A percentile compares a stretch with the other conserved stretches of the same genome.
Conservation (phyloP, 495 filamentous ascomycete species). For the Lophium mytilinum region DNA sequence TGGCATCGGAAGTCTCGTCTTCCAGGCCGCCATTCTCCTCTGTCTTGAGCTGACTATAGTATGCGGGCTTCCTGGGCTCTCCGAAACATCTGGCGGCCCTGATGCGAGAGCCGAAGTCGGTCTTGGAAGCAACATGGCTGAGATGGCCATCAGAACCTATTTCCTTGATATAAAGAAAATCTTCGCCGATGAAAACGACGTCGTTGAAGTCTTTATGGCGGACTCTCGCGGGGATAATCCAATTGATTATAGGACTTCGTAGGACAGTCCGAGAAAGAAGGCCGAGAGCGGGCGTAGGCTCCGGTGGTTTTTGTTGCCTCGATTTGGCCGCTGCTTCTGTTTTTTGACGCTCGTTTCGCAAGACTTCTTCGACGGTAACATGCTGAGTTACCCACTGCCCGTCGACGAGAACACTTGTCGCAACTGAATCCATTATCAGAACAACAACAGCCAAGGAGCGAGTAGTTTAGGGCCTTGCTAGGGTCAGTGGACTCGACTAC, state of each 20-base stretch:
- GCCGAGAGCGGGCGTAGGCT: conserved; percentile 47
- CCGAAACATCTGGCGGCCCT: conserved; percentile 55
- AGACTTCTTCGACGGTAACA: conserved; percentile 37
- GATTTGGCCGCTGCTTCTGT: conserved; percentile 15
- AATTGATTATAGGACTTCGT: conserved; percentile 65
- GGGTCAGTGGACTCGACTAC: too few species aligned
- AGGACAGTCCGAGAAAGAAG: conserved; percentile 70
- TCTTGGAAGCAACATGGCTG: conserved; percentile 60
- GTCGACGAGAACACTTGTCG: conserved; percentile 38
- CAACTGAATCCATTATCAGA: neutral
- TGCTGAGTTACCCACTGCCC: conserved; percentile 52
- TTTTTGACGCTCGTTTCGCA: conserved; percentile 26
- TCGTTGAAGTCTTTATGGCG: conserved; percentile 64
- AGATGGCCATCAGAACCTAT: conserved; percentile 54
- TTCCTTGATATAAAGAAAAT: conserved; percentile 64
- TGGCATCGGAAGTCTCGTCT: neutral
- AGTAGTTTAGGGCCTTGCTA: too few species aligned
- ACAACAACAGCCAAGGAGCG: too few species aligned
- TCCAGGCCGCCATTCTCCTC: conserved; percentile 26
- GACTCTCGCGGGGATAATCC: conserved; percentile 72
- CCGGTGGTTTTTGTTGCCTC: conserved; percentile 5
- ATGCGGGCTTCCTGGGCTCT: conserved; percentile 19
- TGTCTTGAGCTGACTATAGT: conserved; percentile 22
- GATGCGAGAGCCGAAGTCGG: conserved; percentile 66
- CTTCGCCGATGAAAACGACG: conserved; percentile 79